Evolutionary conservation across 208 protist species (phyloP), one percentile per base, ranked within the genome.

Genomic region (Wallacemonas rigidus): DNA sequence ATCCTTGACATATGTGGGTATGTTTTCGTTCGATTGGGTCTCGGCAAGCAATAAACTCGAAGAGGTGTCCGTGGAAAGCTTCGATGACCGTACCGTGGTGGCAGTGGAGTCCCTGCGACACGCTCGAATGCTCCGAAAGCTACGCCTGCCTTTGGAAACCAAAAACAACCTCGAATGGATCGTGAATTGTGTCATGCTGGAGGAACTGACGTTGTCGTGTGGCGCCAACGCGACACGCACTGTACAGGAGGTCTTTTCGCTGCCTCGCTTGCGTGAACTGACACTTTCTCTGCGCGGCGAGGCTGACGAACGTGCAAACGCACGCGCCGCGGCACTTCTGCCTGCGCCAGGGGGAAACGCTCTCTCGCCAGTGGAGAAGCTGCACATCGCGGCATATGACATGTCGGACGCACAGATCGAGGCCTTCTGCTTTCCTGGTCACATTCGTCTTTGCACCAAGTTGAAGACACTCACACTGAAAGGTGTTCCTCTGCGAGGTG

Each of bases 101-200:
- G 55, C 6, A 9, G 3, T 72, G 8, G 17, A 51, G 9, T 5
- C 43, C 9, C 50, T 69, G 48, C 35, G 60, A 3, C 17, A 69
- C 47, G 45, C 64, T 41, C 43, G 60, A 7, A 44, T 65, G 60
- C 60, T 65, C 41, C 44, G 50, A 17, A 51, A 12, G 41, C 60
- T 65, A 6, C n/a, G 14, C 14, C 41, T 65, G 15, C 6, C 12
- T 9, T n/a, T 48, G 14, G 7, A 44, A 3, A 48, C 2, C 60
- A 7, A n/a, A 12, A 35, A 15, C 9, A 14, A 51, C 15, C 50
- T 12, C 43, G 17, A 17, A 26, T 65, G 60, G 60, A 41, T 65
- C 5, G 11, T 6, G 2, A 38, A 55, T 12, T 69, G 64, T 36
- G 26, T 40, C 11, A 69, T 69, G 50, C 64, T 69, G 17, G 64